A percentile compares a stretch with the other conserved stretches of the same genome.
phyloP scores from a whole-genome alignment of 2,329 filamentous ascomycete genomes.

The Clarireedia sp. region DNA sequence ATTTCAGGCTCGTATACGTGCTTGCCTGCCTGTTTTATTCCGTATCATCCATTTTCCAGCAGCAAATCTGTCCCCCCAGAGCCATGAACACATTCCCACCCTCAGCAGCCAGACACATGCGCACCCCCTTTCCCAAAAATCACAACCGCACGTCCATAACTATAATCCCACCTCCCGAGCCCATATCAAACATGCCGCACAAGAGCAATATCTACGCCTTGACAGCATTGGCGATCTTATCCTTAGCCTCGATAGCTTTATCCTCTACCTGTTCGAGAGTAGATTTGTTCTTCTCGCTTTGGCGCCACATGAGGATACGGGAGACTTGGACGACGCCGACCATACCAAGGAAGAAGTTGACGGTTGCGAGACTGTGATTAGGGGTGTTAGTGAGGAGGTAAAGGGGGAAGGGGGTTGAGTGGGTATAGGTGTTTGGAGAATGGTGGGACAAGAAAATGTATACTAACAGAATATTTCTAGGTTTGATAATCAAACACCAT shows the following conservation, averaged over 20 bases:
- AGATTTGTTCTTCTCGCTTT: constrained; percentile 45
- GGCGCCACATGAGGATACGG: constrained; percentile 63
- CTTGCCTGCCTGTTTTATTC: too few relatives aligned
- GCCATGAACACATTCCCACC: too few relatives aligned
- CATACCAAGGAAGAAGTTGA: constrained; percentile 95
- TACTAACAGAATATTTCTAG: constrained; percentile 77
- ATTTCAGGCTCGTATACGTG: too few relatives aligned
- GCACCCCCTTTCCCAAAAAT: too few relatives aligned
- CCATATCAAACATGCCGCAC: background rate
- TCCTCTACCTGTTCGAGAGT: constrained; percentile 9
- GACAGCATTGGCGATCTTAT: constrained; percentile 26
- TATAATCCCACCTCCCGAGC: background rate
- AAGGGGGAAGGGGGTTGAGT: background rate
- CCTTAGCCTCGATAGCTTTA: constrained; percentile 19
- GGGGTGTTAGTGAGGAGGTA: background rate
- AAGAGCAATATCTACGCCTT: constrained; percentile 26
- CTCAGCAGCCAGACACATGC: too few relatives aligned
- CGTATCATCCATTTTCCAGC: too few relatives aligned
- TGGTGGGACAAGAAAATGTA: background rate
- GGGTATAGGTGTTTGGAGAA: too few relatives aligned
- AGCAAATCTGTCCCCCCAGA: too few relatives aligned
- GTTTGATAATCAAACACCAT: constrained; percentile 97
- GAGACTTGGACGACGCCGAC: constrained; percentile 77
- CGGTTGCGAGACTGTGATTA: constrained; percentile 64
- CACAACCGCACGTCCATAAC: too few relatives aligned